A percentile compares a stretch with the other conserved stretches of the same genome.
Evolutionary conservation across 768 basidiomycete species (phyloP).

Genomic region (Trametes cubensis): DNA sequence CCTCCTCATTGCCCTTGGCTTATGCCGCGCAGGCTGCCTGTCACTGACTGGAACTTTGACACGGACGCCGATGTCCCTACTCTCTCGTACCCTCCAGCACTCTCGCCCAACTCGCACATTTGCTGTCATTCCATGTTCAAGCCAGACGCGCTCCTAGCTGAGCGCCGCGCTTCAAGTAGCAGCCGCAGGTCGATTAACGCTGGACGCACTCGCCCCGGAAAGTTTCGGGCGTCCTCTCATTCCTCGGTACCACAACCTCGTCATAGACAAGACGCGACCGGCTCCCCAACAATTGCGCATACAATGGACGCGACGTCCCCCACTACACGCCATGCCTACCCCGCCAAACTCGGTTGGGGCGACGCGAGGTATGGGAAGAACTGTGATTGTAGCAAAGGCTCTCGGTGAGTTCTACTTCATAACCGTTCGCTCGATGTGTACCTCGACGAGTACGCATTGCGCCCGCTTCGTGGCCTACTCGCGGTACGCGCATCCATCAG

Average conservation of each 20-base stretch:
- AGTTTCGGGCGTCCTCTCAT: slow-evolving; percentile 17
- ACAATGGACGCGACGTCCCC: too few relatives aligned
- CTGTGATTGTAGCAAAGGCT: background rate
- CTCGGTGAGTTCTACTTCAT: slow-evolving; percentile 5
- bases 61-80: slow-evolving; percentile 7
- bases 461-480: too few relatives aligned
- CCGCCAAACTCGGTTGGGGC: too few relatives aligned
- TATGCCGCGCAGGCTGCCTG: too few relatives aligned
- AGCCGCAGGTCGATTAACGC: slow-evolving; percentile 6
- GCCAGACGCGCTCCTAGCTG: slow-evolving; percentile 8
- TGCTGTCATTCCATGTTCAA: slow-evolving; percentile 8
- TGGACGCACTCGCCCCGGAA: slow-evolving; percentile 19
- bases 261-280: too few relatives aligned
- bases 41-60: background rate
- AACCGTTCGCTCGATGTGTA: too few relatives aligned
- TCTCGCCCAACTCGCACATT: slow-evolving; percentile 8
- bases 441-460: too few relatives aligned
- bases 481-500: too few relatives aligned
- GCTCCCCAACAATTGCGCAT: too few relatives aligned
- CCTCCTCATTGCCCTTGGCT: background rate
- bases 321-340: too few relatives aligned
- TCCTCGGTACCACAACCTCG: background rate
- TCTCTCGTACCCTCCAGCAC: background rate
- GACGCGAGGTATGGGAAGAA: too few relatives aligned
- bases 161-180: slow-evolving; percentile 1